Percentiles rank a stretch among this genome's conserved stretches.
These are phyloP conservation scores for Tetrapisispora phaffii DNA, from an alignment of 805 yeast genomes.

Conservation along the genomic window DNA sequence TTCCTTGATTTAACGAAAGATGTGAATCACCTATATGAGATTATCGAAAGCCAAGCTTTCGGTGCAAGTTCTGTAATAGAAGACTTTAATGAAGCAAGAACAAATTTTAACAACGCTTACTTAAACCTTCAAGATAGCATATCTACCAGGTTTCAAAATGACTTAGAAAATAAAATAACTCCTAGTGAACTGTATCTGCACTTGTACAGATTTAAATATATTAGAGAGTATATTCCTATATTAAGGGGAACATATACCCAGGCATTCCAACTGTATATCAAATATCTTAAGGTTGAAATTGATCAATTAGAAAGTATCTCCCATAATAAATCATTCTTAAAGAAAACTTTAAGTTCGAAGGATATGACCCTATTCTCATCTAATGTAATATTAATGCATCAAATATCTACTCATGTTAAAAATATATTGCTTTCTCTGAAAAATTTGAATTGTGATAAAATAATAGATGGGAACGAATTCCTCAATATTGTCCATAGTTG, in stretches of 20 bases:
- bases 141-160: not conserved
- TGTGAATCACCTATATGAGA: not conserved
- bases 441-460: not conserved
- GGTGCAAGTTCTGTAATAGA: not conserved
- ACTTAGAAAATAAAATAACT: not conserved
- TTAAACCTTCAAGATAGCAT: not conserved
- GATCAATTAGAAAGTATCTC: constrained; percentile 29
- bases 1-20: not conserved
- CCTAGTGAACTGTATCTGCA: not conserved
- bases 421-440: not conserved
- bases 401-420: not conserved
- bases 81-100: not conserved
- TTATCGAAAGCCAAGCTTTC: not conserved
- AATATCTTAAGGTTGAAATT: constrained; percentile 41
- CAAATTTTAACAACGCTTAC: not conserved
- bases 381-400: not conserved
- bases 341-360: not conserved
- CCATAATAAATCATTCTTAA: not conserved
- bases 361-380: not conserved
- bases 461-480: not conserved
- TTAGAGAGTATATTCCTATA: not conserved
- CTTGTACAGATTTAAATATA: not conserved
- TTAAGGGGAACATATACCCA: not conserved
- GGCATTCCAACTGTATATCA: constrained; percentile 33
- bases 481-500: not conserved